Percentiles rank a stretch among this genome's conserved stretches.
These are phyloP conservation scores for Pseudogymnoascus sp. DNA, from an alignment of 2,329 filamentous ascomycete species.

Conservation along the genomic window DNA sequence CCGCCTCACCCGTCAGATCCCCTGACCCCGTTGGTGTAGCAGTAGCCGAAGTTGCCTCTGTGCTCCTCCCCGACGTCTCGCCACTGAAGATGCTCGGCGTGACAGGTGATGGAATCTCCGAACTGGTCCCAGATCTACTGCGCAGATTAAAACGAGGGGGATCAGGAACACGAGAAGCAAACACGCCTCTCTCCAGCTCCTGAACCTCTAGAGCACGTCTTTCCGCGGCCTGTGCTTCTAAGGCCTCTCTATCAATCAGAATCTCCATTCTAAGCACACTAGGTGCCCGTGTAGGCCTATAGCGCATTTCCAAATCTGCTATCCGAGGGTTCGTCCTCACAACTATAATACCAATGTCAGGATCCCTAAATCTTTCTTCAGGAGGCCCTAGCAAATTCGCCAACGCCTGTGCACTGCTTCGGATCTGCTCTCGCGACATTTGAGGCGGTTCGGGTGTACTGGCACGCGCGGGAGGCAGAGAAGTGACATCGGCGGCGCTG, in stretches of 20 bases:
- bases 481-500: not conserved
- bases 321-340: not conserved
- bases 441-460: not conserved
- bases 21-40: not conserved
- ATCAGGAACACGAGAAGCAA: not conserved
- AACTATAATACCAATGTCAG: not conserved
- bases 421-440: not conserved
- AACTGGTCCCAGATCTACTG: not conserved
- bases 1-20: not conserved
- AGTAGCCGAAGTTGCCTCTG: not conserved
- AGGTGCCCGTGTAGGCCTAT: not conserved
- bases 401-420: not conserved
- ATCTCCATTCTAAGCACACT: not conserved
- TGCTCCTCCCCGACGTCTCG: not conserved
- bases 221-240: not conserved
- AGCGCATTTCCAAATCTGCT: not conserved
- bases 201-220: not conserved
- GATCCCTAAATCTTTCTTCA: not conserved
- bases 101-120: not conserved
- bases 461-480: not conserved
- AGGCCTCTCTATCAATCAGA: not conserved
- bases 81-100: not conserved
- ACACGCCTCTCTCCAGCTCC: not conserved
- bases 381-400: not conserved
- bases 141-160: not conserved